Base-by-base conservation (phyloP, 129 eudicot genomes). In the Kitagawia praeruptora region DNA sequence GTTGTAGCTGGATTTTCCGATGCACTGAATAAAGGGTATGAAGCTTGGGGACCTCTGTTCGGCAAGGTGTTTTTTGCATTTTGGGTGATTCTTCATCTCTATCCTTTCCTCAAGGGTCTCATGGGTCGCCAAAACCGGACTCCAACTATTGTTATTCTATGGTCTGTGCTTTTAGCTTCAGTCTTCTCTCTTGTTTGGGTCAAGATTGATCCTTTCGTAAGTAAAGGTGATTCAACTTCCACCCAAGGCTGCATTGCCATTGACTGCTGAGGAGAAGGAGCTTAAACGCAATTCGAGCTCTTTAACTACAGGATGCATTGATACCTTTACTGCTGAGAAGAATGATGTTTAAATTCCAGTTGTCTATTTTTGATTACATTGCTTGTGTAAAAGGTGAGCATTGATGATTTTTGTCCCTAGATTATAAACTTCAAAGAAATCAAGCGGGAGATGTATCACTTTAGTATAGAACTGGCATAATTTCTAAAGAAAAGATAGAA, bases 141-240 rank as follows among this genome's bases (percentile, higher is more conserved):
- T 70, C 98, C 98, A 8, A 95, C 98, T 15, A 87, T 95, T 67
- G 98, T 95, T 44, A 84, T 95, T 37, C 71, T 95, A 56, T 95
- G 98, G 98, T 95, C 98, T 4, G 93, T 95, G 63, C 86, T 95
- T 19, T 82, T 95, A 92, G 98, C 97, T 4, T 95, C 98, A 8
- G 94, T 95, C 48, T 95, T 95, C 83, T 95, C 98, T 40, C 97
- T 95, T 15, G 93, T 95, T 75, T 95, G 98, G 98, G 98, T 92
- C 53, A 95, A 92, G 87, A 95, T 95, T 2, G 86, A 95, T 81
- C 98, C 98, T 31, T 95, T 95, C 56, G 96, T 95, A 56, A 92
- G 90, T 80, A 87, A 84, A 11, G 80, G 54, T 37, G 82, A 66
- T 42, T 79, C 96, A 0, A 69, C 61, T 23, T 81, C 84, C 40